A percentile compares a stretch with the other conserved stretches of the same genome.
Conservation (phyloP, 2,329 filamentous ascomycete genomes). For the Fusarium hainanense region DNA sequence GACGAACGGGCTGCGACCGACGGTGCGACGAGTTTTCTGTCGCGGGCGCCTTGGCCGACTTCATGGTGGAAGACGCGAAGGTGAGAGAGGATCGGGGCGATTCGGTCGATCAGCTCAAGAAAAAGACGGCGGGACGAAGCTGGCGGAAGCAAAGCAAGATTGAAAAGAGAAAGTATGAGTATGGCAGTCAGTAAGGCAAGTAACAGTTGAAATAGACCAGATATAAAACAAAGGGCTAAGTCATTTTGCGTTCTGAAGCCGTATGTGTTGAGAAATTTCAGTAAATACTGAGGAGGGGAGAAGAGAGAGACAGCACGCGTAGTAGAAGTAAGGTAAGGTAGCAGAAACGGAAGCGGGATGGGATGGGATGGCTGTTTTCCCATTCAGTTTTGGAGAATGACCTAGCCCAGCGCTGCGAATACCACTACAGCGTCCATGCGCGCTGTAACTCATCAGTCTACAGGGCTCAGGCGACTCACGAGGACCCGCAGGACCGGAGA, state of each 20-base stretch:
- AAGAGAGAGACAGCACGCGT: conserved; percentile 43
- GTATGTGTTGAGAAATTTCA: conserved; percentile 27
- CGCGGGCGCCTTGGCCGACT: conserved; percentile 62
- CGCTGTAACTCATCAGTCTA: conserved; percentile 12
- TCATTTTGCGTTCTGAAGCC: conserved; percentile 41
- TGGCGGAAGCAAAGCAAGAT: conserved; percentile 32
- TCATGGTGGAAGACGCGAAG: conserved; percentile 57
- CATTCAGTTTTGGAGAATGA: conserved; percentile 44
- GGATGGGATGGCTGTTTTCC: conserved; percentile 30
- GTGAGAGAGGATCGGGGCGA: conserved; percentile 29
- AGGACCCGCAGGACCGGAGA: conserved; percentile 36
- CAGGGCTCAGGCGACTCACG: conserved; percentile 16
- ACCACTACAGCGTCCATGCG: conserved; percentile 28
- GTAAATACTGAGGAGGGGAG: conserved; percentile 39
- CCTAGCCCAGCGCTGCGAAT: conserved; percentile 31
- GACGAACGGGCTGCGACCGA: conserved; percentile 72
- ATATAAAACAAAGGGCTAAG: conserved; percentile 36
- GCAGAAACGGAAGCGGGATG: conserved; percentile 38
- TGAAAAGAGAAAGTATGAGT: conserved; percentile 24
- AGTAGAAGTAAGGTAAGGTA: conserved; percentile 20
- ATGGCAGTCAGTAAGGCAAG: conserved; percentile 21
- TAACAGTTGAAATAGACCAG: conserved; percentile 39
- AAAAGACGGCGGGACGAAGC: conserved; percentile 35
- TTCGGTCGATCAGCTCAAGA: conserved; percentile 39
- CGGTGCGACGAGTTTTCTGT: conserved; percentile 61